Evolutionary conservation across 225 moss, liverwort and hornwort species (phyloP).

Genomic region (Marchantia paleacea): DNA sequence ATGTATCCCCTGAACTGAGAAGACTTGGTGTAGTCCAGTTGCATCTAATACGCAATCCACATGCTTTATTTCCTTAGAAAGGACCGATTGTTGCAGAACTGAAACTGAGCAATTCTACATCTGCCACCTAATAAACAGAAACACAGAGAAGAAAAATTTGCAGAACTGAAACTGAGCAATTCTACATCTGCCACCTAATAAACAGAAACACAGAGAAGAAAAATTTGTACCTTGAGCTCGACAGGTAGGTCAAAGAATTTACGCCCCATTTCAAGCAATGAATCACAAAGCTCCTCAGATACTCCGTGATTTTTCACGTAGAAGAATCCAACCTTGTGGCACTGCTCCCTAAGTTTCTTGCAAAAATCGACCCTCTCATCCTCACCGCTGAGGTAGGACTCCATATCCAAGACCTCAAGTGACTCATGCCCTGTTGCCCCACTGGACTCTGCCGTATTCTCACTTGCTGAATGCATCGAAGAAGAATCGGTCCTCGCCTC

Average conservation of each 20-base stretch:
- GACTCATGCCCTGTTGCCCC: not conserved
- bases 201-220: not conserved
- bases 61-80: slow-evolving; percentile 11
- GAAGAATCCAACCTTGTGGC: slow-evolving; percentile 62
- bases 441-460: not conserved
- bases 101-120: too few relatives aligned
- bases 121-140: not conserved
- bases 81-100: not conserved
- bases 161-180: too few relatives aligned
- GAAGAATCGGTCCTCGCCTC: not conserved
- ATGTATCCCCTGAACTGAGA: slow-evolving; percentile 75
- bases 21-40: slow-evolving; percentile 55
- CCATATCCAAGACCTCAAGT: slow-evolving; percentile 57
- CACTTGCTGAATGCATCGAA: not conserved
- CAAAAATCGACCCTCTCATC: slow-evolving; percentile 32
- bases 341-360: slow-evolving; percentile 45
- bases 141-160: not conserved
- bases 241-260: slow-evolving; percentile 51
- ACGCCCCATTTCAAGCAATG: slow-evolving; percentile 37
- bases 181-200: not conserved
- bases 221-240: slow-evolving; percentile 49
- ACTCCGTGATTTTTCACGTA: slow-evolving; percentile 64
- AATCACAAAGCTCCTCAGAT: slow-evolving; percentile 43
- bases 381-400: slow-evolving; percentile 42
- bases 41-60: slow-evolving; percentile 43